Percentiles rank a stretch among this genome's conserved stretches.
phyloP scores from a whole-genome alignment of 2,329 filamentous ascomycete genomes.

The Aspergillus transmontanensis region DNA sequence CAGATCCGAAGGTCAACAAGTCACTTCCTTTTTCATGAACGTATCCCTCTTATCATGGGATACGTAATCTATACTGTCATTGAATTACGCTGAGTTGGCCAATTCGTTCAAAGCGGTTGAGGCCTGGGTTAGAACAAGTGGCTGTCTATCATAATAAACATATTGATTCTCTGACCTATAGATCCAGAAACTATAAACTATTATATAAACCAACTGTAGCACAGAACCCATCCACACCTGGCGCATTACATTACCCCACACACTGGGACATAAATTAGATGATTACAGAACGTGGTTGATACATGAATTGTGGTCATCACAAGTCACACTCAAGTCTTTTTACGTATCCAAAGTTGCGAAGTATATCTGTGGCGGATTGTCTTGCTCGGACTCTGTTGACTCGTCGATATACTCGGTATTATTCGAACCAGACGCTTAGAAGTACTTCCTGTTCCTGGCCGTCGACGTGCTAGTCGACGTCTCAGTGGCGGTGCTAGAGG shows the following conservation, averaged over 20 bases:
- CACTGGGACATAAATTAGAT: neutral
- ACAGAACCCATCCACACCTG: neutral
- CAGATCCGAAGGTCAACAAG: no score
- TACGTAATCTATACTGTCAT: neutral
- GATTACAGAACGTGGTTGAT: slow-evolving; percentile 5
- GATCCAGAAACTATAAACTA: neutral
- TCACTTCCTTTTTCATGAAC: neutral
- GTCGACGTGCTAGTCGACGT: neutral
- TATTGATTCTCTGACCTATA: neutral
- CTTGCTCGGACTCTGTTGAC: neutral
- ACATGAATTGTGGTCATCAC: neutral
- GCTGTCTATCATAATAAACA: neutral
- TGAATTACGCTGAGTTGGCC: no score
- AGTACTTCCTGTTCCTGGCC: neutral
- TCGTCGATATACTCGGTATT: neutral
- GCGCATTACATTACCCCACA: neutral
- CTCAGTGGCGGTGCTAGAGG: neutral
- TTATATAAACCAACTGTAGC: neutral
- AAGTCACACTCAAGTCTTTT: neutral
- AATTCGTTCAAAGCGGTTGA: no score
- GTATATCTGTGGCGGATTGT: neutral
- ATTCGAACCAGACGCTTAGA: neutral
- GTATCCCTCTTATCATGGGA: neutral
- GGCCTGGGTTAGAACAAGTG: neutral
- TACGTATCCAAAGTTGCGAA: neutral